Evolutionary conservation across 2,329 filamentous ascomycete genomes (phyloP), one percentile per base, ranked within the genome.

Genomic region (Aspergillus alliaceus): DNA sequence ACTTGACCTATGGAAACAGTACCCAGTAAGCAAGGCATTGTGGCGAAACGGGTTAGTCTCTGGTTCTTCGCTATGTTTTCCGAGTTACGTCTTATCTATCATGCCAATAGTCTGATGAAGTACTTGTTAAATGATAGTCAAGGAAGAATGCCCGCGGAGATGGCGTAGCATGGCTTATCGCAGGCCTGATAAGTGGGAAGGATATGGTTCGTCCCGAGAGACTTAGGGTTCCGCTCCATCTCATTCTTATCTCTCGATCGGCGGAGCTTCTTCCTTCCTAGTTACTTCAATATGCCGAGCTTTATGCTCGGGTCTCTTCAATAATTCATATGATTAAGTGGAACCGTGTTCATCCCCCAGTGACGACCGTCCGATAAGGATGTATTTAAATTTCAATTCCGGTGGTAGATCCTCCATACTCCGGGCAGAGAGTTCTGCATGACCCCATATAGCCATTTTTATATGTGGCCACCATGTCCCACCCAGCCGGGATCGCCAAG

Each of bases 171-270:
- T 31, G 29, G 15, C 44, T 47, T 47, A 47, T 47, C 44, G n/a
- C 25, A 12, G 25, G 25, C 7, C 25, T 31, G 44, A 47, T 47
- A 47, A 47, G 44, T 47, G n/a, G 12, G 4, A 5, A 12, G n/a
- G 25, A 18, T 47, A 15, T 47, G 44, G 24, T 24, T 47, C 44
- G 44, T 18, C 14, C 22, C 22, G 24, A 12, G 11, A 2, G 14
- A 18, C 24, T 47, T 18, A 47, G 27, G 14, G 24, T 31, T 47
- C 2, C 24, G n/a, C n/a, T n/a, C 44, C 25, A 31, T 27, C 15
- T 44, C 40, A 44, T 15, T 47, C 44, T 47, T 47, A 47, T 47
- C 44, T 47, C 44, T 31, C 15, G 44, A 47, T 47, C 44, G 44
- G 25, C 44, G 44, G 44, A 22, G 7, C 44, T 2, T 31, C 44